phyloP scores from a whole-genome alignment of 2,329 filamentous ascomycete genomes.

The Fusarium haematococcum region DNA sequence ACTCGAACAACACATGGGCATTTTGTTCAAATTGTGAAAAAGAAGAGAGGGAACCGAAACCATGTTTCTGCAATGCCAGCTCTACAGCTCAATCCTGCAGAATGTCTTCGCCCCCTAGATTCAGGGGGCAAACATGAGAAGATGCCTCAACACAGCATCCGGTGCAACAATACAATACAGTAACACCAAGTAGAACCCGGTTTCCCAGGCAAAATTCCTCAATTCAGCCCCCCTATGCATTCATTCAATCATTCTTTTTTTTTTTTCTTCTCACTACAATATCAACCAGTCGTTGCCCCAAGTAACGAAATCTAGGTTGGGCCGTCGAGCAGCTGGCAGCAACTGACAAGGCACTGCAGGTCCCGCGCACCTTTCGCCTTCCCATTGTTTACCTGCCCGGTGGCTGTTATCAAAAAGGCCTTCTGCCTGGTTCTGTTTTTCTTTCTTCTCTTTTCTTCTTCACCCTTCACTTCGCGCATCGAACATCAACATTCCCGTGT shows the following conservation, averaged over 20 bases:
- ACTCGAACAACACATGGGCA: not conserved
- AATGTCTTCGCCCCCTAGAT: conserved; percentile 1
- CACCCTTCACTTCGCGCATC: conserved; percentile 3
- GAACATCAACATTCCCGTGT: conserved; percentile 18
- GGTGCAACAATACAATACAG: conserved; percentile 24
- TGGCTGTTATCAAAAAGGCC: conserved; percentile 16
- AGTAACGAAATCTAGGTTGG: conserved; percentile 14
- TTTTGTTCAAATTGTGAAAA: not conserved
- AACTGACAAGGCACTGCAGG: conserved; percentile 15
- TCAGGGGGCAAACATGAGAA: conserved; percentile 30
- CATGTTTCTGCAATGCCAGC: not conserved
- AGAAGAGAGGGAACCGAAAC: not conserved
- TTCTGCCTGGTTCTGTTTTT: not conserved
- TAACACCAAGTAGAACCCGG: conserved; percentile 30
- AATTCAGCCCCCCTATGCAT: conserved; percentile 2
- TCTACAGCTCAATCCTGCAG: not conserved
- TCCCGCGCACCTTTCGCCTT: not conserved
- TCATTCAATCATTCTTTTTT: not conserved
- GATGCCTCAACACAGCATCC: conserved; percentile 25
- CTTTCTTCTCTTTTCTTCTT: conserved; percentile 13
- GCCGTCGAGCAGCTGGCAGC: conserved; percentile 17
- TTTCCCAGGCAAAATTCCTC: conserved; percentile 4
- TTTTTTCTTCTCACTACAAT: not conserved
- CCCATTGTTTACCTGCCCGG: conserved; percentile 25
- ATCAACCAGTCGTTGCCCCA: conserved; percentile 31